phyloP scores from a whole-genome alignment of 441 rosid genomes.

The Erodium texanum region DNA sequence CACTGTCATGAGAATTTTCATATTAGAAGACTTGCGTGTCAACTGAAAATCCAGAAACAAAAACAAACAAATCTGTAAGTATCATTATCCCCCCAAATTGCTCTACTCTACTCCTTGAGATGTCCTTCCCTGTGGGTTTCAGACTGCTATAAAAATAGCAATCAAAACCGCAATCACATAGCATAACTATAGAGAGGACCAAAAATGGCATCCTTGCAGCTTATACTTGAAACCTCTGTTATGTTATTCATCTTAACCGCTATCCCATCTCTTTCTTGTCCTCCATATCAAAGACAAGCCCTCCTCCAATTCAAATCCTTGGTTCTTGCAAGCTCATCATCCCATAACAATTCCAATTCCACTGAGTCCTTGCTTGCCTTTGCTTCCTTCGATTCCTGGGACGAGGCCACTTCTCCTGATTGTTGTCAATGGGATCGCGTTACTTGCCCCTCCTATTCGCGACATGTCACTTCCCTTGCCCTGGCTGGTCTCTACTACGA shows the following conservation, averaged over 20 bases:
- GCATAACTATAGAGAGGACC: too few relatives aligned
- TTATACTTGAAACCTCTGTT: not conserved
- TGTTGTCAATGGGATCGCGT: conserved; percentile 31
- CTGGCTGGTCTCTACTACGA: not conserved
- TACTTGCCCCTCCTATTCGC: conserved; percentile 13
- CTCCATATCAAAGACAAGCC: conserved; percentile 26
- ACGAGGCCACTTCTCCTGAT: conserved; percentile 11
- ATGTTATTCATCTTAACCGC: conserved; percentile 10
- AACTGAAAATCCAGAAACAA: too few relatives aligned
- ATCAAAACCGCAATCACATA: too few relatives aligned
- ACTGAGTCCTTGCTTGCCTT: not conserved
- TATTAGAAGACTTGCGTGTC: too few relatives aligned
- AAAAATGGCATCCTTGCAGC: too few relatives aligned
- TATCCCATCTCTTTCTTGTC: conserved; percentile 20
- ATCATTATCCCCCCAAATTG: too few relatives aligned
- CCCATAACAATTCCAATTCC: not conserved
- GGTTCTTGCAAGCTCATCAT: too few relatives aligned
- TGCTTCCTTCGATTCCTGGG: not conserved
- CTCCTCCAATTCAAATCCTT: conserved; percentile 29
- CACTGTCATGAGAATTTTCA: too few relatives aligned
- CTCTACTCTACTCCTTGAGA: too few relatives aligned
- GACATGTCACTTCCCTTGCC: conserved; percentile 15
- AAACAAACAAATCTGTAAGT: too few relatives aligned
- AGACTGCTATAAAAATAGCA: too few relatives aligned
- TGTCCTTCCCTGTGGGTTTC: too few relatives aligned